Evolutionary conservation across 1,139 yeast species (phyloP).

Genomic region (Suhomyces anneliseae): DNA sequence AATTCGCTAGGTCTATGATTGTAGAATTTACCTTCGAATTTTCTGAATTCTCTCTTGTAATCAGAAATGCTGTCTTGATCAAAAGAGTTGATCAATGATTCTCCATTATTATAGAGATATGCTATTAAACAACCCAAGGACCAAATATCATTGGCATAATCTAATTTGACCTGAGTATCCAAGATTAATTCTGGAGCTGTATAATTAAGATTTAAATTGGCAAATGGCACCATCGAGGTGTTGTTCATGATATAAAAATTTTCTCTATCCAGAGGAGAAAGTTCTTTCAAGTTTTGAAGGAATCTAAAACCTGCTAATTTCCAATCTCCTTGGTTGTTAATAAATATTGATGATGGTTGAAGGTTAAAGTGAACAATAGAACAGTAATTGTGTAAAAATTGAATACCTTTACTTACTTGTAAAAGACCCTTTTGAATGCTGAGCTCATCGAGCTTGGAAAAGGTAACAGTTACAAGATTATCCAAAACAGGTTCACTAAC

Average conservation of each 20-base stretch:
- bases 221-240: conserved; percentile 77
- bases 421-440: conserved; percentile 83
- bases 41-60: conserved; percentile 47
- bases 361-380: conserved; percentile 75
- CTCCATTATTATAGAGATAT: conserved; percentile 58
- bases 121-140: conserved; percentile 75
- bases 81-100: conserved; percentile 46
- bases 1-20: conserved; percentile 48
- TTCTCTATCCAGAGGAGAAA: conserved; percentile 48
- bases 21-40: conserved; percentile 42
- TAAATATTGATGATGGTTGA: conserved; percentile 72
- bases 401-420: conserved; percentile 75
- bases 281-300: conserved; percentile 53
- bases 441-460: conserved; percentile 57
- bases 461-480: conserved; percentile 50
- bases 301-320: conserved; percentile 78
- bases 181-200: conserved; percentile 73
- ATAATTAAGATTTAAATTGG: conserved; percentile 70
- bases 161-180: conserved; percentile 52
- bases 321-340: conserved; percentile 92
- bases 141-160: conserved; percentile 77
- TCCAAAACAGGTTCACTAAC: conserved; percentile 79
- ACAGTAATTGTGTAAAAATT: conserved; percentile 78
- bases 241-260: conserved; percentile 62
- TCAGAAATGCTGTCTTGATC: conserved; percentile 49